phyloP scores from a whole-genome alignment of 139 green algal genomes.

The Asterochloris sp. region DNA sequence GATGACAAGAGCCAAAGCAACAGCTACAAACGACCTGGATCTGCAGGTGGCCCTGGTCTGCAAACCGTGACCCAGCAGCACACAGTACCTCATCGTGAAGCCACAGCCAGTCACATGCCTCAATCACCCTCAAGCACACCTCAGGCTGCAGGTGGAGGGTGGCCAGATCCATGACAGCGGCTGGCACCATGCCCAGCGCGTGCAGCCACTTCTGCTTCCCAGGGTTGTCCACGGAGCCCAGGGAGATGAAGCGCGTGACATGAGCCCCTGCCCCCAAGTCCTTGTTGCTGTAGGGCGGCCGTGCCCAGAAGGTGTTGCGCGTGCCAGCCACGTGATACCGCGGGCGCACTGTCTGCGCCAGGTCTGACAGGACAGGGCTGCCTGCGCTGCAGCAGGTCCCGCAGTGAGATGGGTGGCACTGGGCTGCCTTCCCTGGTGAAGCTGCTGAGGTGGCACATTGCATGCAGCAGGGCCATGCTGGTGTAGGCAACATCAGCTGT shows the following conservation, averaged over 20 bases:
- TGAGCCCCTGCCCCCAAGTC: constrained; percentile 69
- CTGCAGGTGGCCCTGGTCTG: background rate
- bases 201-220: constrained; percentile 79
- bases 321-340: constrained; percentile 66
- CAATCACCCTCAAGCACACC: background rate
- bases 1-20: no score
- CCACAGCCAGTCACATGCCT: no score
- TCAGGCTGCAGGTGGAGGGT: constrained; percentile 46
- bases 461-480: no score
- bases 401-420: no score
- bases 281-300: constrained; percentile 79
- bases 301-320: constrained; percentile 51
- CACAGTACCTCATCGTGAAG: background rate
- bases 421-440: no score
- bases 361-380: constrained; percentile 27
- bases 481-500: no score
- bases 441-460: no score
- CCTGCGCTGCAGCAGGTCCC: background rate
- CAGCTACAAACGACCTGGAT: no score
- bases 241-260: constrained; percentile 83
- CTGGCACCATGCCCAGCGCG: constrained; percentile 71
- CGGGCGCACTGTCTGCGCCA: constrained; percentile 44
- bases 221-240: constrained; percentile 59
- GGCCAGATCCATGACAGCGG: constrained; percentile 52
- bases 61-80: background rate